phyloP scores from a whole-genome alignment of 345 rosid genomes.

The Eucalyptus microcorys region DNA sequence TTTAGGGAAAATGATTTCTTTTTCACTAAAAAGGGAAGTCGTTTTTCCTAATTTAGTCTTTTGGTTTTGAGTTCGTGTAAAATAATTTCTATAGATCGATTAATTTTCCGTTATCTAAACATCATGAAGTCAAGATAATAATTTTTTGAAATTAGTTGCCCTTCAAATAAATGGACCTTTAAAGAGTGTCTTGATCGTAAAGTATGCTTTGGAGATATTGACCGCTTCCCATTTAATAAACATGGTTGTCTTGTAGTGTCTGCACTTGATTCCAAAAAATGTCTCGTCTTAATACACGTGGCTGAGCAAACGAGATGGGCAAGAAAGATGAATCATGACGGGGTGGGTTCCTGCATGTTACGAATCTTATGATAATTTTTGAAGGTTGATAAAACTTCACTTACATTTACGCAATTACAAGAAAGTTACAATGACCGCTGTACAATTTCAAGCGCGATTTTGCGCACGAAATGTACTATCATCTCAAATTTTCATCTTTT shows the following conservation, averaged over 20 bases:
- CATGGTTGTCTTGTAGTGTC: background rate
- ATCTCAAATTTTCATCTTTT: too few relatives aligned
- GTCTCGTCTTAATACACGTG: background rate
- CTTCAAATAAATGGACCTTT: background rate
- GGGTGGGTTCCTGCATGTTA: background rate
- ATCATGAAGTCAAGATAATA: fast-evolving
- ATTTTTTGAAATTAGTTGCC: background rate
- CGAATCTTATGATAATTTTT: background rate
- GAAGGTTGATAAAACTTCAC: background rate
- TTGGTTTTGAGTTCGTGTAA: too few relatives aligned
- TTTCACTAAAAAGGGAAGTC: too few relatives aligned
- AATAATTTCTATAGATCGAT: too few relatives aligned
- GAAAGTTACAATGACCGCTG: too few relatives aligned
- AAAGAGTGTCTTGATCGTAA: background rate
- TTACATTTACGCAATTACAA: background rate
- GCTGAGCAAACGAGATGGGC: background rate
- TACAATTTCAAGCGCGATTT: too few relatives aligned
- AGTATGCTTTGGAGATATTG: background rate
- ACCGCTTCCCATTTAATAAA: background rate
- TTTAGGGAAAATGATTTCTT: too few relatives aligned
- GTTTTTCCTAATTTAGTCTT: too few relatives aligned
- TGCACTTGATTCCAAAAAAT: background rate
- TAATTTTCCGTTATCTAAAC: too few relatives aligned
- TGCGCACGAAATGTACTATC: too few relatives aligned
- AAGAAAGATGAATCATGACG: background rate